Conservation (phyloP, 768 basidiomycete species). For the Neoboletus brunneissimus region DNA sequence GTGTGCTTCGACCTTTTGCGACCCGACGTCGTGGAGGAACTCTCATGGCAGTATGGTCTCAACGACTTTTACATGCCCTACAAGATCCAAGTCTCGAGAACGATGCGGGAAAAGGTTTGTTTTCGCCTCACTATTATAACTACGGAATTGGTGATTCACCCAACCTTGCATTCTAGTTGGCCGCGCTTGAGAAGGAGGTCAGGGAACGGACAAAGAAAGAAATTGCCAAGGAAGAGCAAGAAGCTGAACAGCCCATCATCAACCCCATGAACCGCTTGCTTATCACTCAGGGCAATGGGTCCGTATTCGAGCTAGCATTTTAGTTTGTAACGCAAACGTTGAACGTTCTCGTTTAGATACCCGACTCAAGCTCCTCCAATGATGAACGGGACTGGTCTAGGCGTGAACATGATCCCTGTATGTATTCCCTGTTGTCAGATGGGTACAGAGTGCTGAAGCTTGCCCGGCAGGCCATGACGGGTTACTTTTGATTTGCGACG, state of each 20-base stretch:
- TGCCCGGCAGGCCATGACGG: constrained; percentile 54
- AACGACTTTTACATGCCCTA: constrained; percentile 99
- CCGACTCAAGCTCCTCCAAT: constrained; percentile 60
- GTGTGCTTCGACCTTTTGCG: constrained; percentile 95
- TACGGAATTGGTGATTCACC: constrained; percentile 7
- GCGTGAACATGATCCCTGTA: constrained; percentile 56
- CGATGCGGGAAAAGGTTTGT: constrained; percentile 69
- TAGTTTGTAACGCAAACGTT: not conserved
- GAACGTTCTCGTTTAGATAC: constrained; percentile 41
- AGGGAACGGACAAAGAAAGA: constrained; percentile 86
- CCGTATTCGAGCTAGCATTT: not conserved
- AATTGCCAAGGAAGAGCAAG: constrained; percentile 82
- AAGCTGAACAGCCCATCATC: constrained; percentile 84
- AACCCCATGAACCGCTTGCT: constrained; percentile 70
- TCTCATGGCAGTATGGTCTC: constrained; percentile 94
- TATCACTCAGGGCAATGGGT: constrained; percentile 75
- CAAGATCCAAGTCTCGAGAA: constrained; percentile 82
- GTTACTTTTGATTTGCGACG: constrained; percentile 41
- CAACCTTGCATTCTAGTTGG: constrained; percentile 45
- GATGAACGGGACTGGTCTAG: constrained; percentile 51
- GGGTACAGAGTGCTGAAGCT: constrained; percentile 5
- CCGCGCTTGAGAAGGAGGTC: constrained; percentile 83
- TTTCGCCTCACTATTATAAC: not conserved
- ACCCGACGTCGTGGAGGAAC: constrained; percentile 88
- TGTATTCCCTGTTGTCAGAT: constrained; percentile 25